These are phyloP conservation scores for Cucumis variabilis DNA, from an alignment of 331 rosid genomes.

Conservation along the genomic window DNA sequence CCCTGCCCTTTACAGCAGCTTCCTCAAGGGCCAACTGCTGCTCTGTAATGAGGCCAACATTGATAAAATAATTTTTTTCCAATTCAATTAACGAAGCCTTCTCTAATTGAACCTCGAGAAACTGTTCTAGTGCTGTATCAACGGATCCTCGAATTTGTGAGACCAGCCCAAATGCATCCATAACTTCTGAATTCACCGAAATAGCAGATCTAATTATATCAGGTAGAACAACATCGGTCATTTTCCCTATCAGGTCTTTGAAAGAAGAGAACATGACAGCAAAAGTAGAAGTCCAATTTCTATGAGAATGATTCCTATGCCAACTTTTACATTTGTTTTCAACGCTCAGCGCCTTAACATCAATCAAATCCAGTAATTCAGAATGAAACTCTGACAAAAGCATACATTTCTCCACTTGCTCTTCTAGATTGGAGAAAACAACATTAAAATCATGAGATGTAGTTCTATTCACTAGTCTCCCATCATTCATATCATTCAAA, in stretches of 20 bases:
- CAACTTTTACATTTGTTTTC: slow-evolving; percentile 45
- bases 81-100: slow-evolving; percentile 80
- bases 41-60: slow-evolving; percentile 90
- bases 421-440: slow-evolving; percentile 72
- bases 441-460: slow-evolving; percentile 60
- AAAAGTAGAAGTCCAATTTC: slow-evolving; percentile 81
- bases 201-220: slow-evolving; percentile 77
- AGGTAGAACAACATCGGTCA: slow-evolving; percentile 85
- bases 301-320: slow-evolving; percentile 55
- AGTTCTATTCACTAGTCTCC: slow-evolving; percentile 51
- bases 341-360: slow-evolving; percentile 48
- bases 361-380: slow-evolving; percentile 62
- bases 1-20: slow-evolving; percentile 91
- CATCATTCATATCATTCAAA: slow-evolving; percentile 48
- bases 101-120: slow-evolving; percentile 85
- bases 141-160: slow-evolving; percentile 90
- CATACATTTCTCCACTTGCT: slow-evolving; percentile 88
- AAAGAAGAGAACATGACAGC: slow-evolving; percentile 66
- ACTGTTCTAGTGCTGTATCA: slow-evolving; percentile 85
- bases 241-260: slow-evolving; percentile 69
- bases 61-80: slow-evolving; percentile 81
- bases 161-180: slow-evolving; percentile 93
- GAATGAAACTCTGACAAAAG: slow-evolving; percentile 75
- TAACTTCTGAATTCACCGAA: slow-evolving; percentile 84
- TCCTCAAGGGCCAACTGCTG: slow-evolving; percentile 95